Percentiles rank a stretch among this genome's conserved stretches.
These are phyloP conservation scores for Fusarium dlaminii DNA, from an alignment of 2,329 filamentous ascomycete genomes.

Conservation along the genomic window DNA sequence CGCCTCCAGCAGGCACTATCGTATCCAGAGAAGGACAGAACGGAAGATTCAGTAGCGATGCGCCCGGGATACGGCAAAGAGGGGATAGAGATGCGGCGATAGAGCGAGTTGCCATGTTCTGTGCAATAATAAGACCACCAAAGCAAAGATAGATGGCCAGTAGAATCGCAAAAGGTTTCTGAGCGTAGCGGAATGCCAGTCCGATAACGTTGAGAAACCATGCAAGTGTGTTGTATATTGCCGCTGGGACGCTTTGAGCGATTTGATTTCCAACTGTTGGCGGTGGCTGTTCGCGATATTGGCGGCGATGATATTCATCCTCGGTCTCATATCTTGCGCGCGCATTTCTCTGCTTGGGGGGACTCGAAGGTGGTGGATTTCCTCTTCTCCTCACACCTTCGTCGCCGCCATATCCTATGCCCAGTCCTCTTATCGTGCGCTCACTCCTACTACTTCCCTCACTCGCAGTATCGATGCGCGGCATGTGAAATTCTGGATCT, in stretches of 20 bases:
- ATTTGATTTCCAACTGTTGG: constrained; percentile 46
- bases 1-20: constrained; percentile 36
- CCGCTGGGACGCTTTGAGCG: constrained; percentile 49
- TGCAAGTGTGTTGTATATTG: constrained; percentile 51
- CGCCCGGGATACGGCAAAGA: constrained; percentile 75
- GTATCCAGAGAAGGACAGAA: constrained; percentile 63
- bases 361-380: constrained; percentile 30
- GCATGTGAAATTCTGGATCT: constrained; percentile 65
- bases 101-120: constrained; percentile 70
- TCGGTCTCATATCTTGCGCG: constrained; percentile 27
- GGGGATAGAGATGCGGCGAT: constrained; percentile 71
- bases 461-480: constrained; percentile 55
- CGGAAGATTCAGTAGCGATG: constrained; percentile 67
- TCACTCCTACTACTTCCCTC: constrained; percentile 47
- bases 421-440: constrained; percentile 46
- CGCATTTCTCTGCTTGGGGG: constrained; percentile 36
- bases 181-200: constrained; percentile 68
- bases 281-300: constrained; percentile 6
- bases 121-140: constrained; percentile 66
- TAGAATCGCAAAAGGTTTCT: constrained; percentile 70
- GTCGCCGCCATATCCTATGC: constrained; percentile 26
- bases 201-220: constrained; percentile 67
- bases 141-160: constrained; percentile 70
- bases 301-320: constrained; percentile 22
- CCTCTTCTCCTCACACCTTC: constrained; percentile 45